Evolutionary conservation across 1,284 basidiomycete genomes (phyloP).

Genomic region (Microbotryum saponariae): DNA sequence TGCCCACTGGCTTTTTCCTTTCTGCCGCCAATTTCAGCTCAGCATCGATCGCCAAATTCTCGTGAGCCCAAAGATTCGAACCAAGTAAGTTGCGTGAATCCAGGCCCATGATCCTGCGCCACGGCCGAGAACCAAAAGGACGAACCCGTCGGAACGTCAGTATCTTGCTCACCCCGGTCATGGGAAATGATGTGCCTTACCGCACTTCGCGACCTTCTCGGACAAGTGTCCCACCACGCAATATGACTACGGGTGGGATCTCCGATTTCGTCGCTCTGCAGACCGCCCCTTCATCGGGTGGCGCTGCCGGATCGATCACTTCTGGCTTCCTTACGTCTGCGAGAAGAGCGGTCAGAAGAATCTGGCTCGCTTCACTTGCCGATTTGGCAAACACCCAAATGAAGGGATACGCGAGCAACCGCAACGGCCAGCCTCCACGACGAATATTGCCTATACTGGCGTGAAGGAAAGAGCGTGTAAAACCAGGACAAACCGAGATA

Average conservation of each 20-base stretch:
- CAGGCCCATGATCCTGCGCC: neutral
- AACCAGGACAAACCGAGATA: conserved; percentile 19
- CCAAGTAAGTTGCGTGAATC: neutral
- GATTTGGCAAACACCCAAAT: conserved; percentile 25
- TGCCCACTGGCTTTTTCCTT: no score
- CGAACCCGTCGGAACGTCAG: neutral
- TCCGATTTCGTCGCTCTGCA: no score
- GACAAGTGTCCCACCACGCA: conserved; percentile 15
- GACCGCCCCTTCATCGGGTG: no score
- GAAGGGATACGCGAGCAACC: conserved; percentile 8
- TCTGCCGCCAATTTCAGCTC: no score
- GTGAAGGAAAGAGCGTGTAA: conserved; percentile 15
- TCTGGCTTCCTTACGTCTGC: conserved; percentile 1
- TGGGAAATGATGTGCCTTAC: conserved; percentile 2
- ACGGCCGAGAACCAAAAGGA: neutral
- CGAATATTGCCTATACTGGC: neutral
- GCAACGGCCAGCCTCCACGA: no score
- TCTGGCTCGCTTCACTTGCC: conserved; percentile 17
- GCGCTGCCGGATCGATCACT: neutral
- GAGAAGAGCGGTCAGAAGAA: conserved; percentile 14
- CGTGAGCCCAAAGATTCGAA: neutral
- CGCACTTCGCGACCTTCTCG: conserved; percentile 24
- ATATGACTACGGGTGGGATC: no score
- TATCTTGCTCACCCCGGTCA: neutral
- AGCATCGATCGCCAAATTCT: neutral